A percentile compares a stretch with the other conserved stretches of the same genome.
Conservation (phyloP, 768 basidiomycete genomes). For the Russula olivacea region DNA sequence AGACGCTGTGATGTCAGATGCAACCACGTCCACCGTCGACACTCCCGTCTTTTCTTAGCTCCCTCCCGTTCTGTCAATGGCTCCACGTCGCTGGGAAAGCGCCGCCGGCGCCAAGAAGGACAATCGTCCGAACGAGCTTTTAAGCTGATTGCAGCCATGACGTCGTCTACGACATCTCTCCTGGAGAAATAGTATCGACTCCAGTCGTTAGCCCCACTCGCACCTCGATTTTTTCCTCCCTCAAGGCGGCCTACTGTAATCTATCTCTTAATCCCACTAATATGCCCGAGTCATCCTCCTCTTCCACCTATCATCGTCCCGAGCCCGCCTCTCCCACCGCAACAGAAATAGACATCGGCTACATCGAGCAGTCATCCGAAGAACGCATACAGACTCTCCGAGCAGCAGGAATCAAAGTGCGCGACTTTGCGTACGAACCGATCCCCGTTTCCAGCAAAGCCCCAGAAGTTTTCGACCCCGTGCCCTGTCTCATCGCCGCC, state of each 20-base stretch:
- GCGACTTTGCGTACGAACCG: slow-evolving; percentile 31
- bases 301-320: not conserved
- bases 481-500: slow-evolving; percentile 27
- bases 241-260: not conserved
- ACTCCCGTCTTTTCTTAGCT: not conserved
- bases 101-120: not conserved
- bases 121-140: not conserved
- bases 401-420: slow-evolving; percentile 31
- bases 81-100: slow-evolving; percentile 1
- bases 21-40: not conserved
- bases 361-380: slow-evolving; percentile 11
- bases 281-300: not conserved
- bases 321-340: slow-evolving; percentile 28
- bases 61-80: not conserved
- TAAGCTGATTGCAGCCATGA: not conserved
- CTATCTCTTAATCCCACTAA: not conserved
- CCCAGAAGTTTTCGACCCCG: slow-evolving; percentile 29
- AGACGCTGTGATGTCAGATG: slow-evolving; percentile 11
- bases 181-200: not conserved
- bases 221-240: not conserved
- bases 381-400: slow-evolving; percentile 15
- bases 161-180: not conserved
- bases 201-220: not conserved
- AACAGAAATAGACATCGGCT: slow-evolving; percentile 29
- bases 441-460: slow-evolving; percentile 12